These are phyloP conservation scores for Colletotrichum tropicale DNA, from an alignment of 2,329 filamentous ascomycete genomes.

Conservation along the genomic window DNA sequence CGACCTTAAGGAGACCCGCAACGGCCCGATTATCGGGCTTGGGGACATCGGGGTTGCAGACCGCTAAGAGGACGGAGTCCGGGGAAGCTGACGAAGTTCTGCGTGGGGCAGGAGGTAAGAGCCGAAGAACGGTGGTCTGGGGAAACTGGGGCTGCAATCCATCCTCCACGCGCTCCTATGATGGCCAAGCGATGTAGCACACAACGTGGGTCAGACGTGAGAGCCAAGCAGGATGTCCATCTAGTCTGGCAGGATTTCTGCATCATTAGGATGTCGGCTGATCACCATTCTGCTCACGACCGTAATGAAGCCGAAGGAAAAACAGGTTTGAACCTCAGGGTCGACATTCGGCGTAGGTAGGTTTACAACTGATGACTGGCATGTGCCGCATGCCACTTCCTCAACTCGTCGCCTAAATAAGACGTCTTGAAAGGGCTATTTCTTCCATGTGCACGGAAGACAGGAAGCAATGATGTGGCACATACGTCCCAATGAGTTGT, in stretches of 20 bases:
- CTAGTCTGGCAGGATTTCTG: background rate
- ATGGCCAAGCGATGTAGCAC: background rate
- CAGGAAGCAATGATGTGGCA: background rate
- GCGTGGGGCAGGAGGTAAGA: background rate
- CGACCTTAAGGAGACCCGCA: background rate
- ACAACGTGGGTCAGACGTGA: background rate
- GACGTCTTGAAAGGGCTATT: fast-evolving
- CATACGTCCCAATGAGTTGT: fast-evolving
- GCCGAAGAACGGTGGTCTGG: background rate
- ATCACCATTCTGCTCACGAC: background rate
- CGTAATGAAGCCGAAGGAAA: background rate
- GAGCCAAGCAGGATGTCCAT: too few species aligned
- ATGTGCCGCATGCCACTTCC: background rate
- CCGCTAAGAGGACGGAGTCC: background rate
- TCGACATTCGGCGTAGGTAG: background rate
- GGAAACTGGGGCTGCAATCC: background rate
- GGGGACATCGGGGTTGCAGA: background rate
- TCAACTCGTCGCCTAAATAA: background rate
- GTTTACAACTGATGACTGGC: background rate
- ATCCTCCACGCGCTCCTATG: background rate
- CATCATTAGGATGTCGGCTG: background rate
- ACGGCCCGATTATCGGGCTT: background rate
- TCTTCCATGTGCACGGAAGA: background rate
- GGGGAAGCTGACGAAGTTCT: background rate
- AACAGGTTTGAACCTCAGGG: background rate